phyloP scores from a whole-genome alignment of 2,329 filamentous ascomycete species.

The Oidium heveae region DNA sequence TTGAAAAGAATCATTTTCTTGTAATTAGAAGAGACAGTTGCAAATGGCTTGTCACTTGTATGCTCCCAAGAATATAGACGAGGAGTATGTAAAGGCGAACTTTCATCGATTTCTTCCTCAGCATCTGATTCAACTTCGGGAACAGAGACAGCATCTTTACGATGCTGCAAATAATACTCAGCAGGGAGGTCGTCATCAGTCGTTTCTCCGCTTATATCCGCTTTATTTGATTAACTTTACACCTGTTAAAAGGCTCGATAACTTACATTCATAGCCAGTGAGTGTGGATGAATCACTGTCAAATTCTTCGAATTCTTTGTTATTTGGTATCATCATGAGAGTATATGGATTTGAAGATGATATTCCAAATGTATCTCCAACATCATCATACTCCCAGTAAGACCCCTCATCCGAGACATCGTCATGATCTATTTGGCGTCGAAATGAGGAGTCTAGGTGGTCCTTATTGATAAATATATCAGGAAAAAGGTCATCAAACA shows the following conservation, averaged over 20 bases:
- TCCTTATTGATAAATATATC: conserved; percentile 59
- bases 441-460: conserved; percentile 44
- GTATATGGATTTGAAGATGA: not conserved
- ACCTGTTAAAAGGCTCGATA: conserved; percentile 3
- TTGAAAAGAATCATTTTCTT: conserved; percentile 2
- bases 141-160: conserved; percentile 12
- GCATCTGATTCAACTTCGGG: conserved; percentile 7
- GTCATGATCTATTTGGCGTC: conserved; percentile 49
- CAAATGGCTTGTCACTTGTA: conserved; percentile 2
- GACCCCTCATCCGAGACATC: conserved; percentile 14
- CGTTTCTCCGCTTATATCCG: conserved; percentile 29
- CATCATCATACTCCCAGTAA: conserved; percentile 5
- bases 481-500: conserved; percentile 44
- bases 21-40: not conserved
- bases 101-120: conserved; percentile 13
- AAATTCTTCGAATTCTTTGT: conserved; percentile 3
- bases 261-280: conserved; percentile 34
- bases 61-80: conserved; percentile 2
- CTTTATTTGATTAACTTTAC: conserved; percentile 22
- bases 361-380: not conserved
- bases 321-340: not conserved
- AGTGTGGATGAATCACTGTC: conserved; percentile 15
- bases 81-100: conserved; percentile 4
- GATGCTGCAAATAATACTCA: conserved; percentile 5
- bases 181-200: conserved; percentile 30